phyloP scores from a whole-genome alignment of 139 green algal genomes.

The Chlamydomonas asymmetrica region DNA sequence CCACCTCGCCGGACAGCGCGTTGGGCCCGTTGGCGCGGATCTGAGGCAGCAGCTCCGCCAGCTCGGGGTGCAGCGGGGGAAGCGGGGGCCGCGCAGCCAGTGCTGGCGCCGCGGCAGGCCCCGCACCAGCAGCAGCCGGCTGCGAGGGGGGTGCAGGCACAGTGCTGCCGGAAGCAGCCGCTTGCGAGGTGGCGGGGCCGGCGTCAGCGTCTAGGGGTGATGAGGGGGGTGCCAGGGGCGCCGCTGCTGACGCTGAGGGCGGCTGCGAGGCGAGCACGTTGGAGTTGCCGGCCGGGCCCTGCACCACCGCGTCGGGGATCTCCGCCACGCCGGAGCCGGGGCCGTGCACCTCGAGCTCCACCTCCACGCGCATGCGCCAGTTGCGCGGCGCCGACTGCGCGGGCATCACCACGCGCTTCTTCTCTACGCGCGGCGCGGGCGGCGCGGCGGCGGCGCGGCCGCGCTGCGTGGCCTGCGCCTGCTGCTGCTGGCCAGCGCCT shows the following conservation, averaged over 20 bases:
- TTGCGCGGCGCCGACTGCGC: slow-evolving; percentile 6
- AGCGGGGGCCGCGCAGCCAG: background rate
- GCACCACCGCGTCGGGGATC: background rate
- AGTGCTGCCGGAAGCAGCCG: too few species aligned
- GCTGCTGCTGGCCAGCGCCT: background rate
- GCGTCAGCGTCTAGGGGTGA: background rate
- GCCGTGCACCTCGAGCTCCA: slow-evolving; percentile 21
- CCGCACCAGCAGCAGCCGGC: background rate
- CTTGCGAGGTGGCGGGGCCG: background rate
- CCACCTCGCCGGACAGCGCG: slow-evolving; percentile 17
- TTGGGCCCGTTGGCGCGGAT: slow-evolving; percentile 9
- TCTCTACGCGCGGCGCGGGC: background rate
- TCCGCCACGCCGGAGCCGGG: background rate
- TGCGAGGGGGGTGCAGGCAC: background rate
- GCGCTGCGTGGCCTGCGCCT: background rate
- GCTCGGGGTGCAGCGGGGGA: slow-evolving; percentile 25
- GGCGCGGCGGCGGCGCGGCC: background rate
- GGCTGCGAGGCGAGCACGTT: too few species aligned
- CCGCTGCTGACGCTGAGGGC: background rate
- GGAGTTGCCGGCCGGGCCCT: background rate
- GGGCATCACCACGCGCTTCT: slow-evolving; percentile 16
- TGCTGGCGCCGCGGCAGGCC: background rate
- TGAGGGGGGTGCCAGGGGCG: background rate
- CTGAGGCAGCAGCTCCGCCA: slow-evolving; percentile 26
- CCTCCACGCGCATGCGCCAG: slow-evolving; percentile 26